These are phyloP conservation scores for Chalciporus pseudorubinellus DNA, from an alignment of 768 basidiomycete species.

Conservation along the genomic window DNA sequence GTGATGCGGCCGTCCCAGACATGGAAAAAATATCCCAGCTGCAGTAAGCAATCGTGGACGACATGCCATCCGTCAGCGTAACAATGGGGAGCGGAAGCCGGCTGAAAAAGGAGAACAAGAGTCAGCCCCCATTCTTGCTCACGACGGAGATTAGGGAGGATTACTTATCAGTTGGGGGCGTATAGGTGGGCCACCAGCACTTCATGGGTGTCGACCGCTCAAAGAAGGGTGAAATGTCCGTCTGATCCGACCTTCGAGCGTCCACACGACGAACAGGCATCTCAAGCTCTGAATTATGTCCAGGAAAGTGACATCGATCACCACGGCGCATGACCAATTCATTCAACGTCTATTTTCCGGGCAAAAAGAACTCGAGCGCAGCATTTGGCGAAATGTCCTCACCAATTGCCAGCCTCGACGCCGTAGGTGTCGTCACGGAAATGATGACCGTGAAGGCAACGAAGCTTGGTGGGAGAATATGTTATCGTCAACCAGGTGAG, in stretches of 20 bases:
- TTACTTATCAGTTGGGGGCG: neutral
- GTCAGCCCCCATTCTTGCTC: neutral
- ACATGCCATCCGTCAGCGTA: neutral
- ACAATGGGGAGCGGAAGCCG: neutral
- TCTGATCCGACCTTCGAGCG: neutral
- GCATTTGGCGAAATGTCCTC: neutral
- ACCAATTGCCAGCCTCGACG: neutral
- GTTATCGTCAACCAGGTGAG: neutral
- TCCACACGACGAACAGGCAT: neutral
- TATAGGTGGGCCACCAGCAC: neutral
- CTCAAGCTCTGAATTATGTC: neutral
- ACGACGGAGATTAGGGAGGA: neutral
- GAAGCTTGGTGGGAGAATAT: neutral
- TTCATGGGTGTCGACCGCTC: neutral
- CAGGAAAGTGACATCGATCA: neutral
- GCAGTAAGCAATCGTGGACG: neutral
- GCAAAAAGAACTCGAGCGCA: neutral
- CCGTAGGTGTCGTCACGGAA: neutral
- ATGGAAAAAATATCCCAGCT: neutral
- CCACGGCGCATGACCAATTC: neutral
- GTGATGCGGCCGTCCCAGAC: neutral
- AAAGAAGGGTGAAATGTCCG: neutral
- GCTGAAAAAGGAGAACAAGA: neutral
- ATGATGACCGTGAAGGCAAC: neutral
- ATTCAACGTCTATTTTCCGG: neutral